These are phyloP conservation scores for Aeschynomene evenia DNA, from an alignment of 306 rosid genomes.

Conservation along the genomic window DNA sequence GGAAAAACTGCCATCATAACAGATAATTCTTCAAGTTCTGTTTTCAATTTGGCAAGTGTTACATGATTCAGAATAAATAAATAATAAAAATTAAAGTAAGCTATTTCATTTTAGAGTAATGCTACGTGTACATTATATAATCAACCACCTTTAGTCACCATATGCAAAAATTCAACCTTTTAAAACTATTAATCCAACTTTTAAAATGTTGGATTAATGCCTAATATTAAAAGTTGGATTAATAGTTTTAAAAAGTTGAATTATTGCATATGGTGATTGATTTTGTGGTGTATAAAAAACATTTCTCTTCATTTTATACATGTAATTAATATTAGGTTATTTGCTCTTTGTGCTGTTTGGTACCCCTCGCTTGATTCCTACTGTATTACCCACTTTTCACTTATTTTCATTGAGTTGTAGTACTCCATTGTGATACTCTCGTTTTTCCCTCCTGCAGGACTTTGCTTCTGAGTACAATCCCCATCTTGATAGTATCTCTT, in stretches of 20 bases:
- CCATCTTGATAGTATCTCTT: slow-evolving; percentile 69
- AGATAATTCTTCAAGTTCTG: neutral
- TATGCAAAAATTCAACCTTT: too few relatives aligned
- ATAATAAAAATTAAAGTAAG: neutral
- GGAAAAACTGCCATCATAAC: slow-evolving; percentile 6
- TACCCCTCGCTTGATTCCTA: neutral
- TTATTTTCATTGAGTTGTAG: neutral
- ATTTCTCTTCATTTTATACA: too few relatives aligned
- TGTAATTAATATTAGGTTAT: neutral
- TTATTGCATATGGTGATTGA: too few relatives aligned
- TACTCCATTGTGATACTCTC: neutral
- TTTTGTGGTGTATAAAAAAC: too few relatives aligned
- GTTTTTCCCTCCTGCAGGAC: slow-evolving; percentile 52
- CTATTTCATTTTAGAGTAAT: too few relatives aligned
- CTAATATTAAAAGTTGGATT: too few relatives aligned
- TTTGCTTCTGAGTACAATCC: slow-evolving; percentile 75
- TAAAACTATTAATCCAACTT: too few relatives aligned
- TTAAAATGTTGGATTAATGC: too few relatives aligned
- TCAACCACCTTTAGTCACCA: too few relatives aligned
- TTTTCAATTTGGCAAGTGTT: neutral
- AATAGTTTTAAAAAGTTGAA: too few relatives aligned
- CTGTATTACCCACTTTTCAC: neutral
- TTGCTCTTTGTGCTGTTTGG: neutral
- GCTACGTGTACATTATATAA: too few relatives aligned
- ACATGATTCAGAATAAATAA: neutral